Evolutionary conservation across 345 rosid genomes (phyloP).

Genomic region (Linum tenue): DNA sequence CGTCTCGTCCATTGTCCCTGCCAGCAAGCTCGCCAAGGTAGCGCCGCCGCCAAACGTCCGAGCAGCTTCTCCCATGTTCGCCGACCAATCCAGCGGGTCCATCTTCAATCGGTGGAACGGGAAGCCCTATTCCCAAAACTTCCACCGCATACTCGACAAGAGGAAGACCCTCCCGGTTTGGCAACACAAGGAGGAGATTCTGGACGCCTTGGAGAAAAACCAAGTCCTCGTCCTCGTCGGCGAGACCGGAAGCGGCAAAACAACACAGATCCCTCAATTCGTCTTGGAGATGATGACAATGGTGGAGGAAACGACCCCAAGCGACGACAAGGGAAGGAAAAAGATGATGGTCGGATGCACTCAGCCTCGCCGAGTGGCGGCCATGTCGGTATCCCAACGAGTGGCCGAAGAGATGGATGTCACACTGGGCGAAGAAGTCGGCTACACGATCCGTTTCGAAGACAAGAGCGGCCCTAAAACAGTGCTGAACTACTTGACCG

Average conservation of each 20-base stretch:
- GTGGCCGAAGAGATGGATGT: conserved; percentile 99
- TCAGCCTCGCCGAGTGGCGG: conserved; percentile 44
- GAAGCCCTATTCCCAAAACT: conserved; percentile 61
- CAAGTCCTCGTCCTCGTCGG: conserved; percentile 80
- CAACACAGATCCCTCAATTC: conserved; percentile 20
- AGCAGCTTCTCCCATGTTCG: conserved; percentile 41
- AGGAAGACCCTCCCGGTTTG: conserved; percentile 77
- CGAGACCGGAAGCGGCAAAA: conserved; percentile 96
- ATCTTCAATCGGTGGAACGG: conserved; percentile 68
- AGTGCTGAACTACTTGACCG: conserved; percentile 90
- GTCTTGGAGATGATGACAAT: conserved; percentile 83
- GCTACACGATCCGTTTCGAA: conserved; percentile 94
- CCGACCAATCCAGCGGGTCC: conserved; percentile 10
- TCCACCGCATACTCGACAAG: conserved; percentile 74
- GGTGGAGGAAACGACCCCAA: conserved; percentile 44
- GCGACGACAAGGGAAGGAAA: conserved; percentile 54
- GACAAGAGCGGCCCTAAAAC: conserved; percentile 80
- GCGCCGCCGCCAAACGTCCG: conserved; percentile 24
- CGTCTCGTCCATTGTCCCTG: too few relatives aligned
- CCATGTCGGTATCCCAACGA: conserved; percentile 99
- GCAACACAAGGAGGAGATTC: conserved; percentile 85
- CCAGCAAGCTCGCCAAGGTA: too few relatives aligned
- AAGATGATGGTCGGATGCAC: conserved; percentile 70
- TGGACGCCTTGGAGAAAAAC: conserved; percentile 39
- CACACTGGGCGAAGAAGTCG: conserved; percentile 94